phyloP scores from a whole-genome alignment of 805 yeast genomes.

The Yarrowia hollandica region DNA sequence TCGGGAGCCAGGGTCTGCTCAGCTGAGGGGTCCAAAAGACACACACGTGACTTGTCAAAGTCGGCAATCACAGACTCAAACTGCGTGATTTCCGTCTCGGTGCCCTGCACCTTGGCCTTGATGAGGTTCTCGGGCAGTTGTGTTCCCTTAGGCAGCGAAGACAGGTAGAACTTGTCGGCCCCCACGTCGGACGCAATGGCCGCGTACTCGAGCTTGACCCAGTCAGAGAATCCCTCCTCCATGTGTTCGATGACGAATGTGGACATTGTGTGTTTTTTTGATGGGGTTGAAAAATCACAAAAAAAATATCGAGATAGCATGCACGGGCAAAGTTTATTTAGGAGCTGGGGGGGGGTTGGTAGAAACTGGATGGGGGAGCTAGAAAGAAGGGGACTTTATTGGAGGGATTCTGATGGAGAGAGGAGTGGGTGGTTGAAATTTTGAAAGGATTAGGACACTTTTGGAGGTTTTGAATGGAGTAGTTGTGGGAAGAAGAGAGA shows the following conservation, averaged over 20 bases:
- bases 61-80: constrained; percentile 42
- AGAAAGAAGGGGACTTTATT: too few relatives aligned
- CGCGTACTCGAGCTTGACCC: constrained; percentile 88
- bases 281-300: not conserved
- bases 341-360: not conserved
- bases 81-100: constrained; percentile 62
- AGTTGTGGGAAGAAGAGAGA: too few relatives aligned
- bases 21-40: constrained; percentile 90
- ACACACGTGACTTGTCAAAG: constrained; percentile 53
- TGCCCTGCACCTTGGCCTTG: constrained; percentile 75
- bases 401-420: too few relatives aligned
- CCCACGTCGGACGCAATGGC: constrained; percentile 86
- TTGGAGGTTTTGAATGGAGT: too few relatives aligned
- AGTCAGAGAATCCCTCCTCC: constrained; percentile 95
- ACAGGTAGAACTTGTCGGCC: constrained; percentile 64
- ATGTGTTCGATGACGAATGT: constrained; percentile 88
- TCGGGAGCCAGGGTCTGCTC: constrained; percentile 66
- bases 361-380: too few relatives aligned
- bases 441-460: too few relatives aligned
- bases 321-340: not conserved
- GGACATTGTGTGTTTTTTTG: constrained; percentile 2
- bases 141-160: constrained; percentile 70
- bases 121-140: constrained; percentile 64
- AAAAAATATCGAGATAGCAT: constrained; percentile 7
- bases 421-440: too few relatives aligned